Conservation (phyloP, 106 monocot genomes). For the Dendrobium huoshanense region DNA sequence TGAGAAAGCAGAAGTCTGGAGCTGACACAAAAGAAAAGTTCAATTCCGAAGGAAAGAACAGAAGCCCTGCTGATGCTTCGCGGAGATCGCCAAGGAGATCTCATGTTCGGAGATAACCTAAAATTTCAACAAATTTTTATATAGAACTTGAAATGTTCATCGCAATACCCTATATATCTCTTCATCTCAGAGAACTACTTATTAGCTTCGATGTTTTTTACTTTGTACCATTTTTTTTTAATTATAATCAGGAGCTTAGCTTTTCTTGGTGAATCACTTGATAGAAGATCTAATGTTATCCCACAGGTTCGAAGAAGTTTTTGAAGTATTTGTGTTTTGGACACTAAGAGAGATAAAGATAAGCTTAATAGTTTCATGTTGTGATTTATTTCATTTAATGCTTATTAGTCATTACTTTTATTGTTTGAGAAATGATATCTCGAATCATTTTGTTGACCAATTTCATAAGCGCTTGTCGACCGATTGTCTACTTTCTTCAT, state of each 20-base stretch:
- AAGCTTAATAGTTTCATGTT: too few species aligned
- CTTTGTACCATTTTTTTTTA: background rate
- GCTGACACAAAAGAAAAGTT: constrained; percentile 28
- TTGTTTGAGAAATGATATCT: too few species aligned
- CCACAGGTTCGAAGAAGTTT: too few species aligned
- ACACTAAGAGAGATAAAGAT: too few species aligned
- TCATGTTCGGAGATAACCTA: constrained; percentile 14
- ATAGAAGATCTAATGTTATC: too few species aligned
- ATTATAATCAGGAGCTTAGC: too few species aligned
- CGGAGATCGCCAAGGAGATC: constrained; percentile 16
- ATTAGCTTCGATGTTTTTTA: background rate
- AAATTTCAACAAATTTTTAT: background rate
- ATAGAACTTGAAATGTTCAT: background rate
- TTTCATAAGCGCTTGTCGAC: too few species aligned
- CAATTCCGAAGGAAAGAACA: constrained; percentile 33
- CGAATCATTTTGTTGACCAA: too few species aligned
- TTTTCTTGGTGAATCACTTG: too few species aligned
- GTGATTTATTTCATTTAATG: too few species aligned
- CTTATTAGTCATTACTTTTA: too few species aligned
- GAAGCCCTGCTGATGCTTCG: background rate
- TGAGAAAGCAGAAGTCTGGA: constrained; percentile 35
- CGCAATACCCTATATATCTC: background rate
- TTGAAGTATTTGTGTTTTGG: background rate
- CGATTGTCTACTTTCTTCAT: too few species aligned
- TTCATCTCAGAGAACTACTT: background rate